Evolutionary conservation across 202 grass and related monocot genomes (phyloP).

Genomic region (Setaria italica): DNA sequence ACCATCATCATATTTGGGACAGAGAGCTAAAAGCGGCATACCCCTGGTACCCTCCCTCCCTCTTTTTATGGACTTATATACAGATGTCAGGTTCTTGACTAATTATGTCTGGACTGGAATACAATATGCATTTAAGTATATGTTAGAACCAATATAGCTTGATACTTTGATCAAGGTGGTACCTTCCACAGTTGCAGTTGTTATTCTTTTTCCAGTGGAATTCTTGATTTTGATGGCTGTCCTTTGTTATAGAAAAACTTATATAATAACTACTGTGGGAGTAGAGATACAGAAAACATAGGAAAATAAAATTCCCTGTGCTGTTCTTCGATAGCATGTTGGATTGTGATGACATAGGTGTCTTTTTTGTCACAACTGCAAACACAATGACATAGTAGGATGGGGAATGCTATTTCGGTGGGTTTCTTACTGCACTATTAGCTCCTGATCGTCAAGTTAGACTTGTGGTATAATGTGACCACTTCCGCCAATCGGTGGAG

Average conservation of each 20-base stretch:
- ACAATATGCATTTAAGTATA: background rate
- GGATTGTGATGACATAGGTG: background rate
- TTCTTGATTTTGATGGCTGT: background rate
- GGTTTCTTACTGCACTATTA: background rate
- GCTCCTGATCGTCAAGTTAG: background rate
- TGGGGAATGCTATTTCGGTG: background rate
- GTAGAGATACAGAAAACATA: background rate
- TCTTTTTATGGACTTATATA: no score
- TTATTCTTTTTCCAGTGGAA: background rate
- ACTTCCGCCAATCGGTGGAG: no score
- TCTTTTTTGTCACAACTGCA: background rate
- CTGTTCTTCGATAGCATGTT: background rate
- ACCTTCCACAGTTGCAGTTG: background rate
- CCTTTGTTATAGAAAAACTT: background rate
- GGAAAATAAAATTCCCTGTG: background rate
- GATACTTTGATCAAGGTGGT: background rate
- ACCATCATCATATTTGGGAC: constrained; percentile 80
- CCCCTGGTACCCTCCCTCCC: constrained; percentile 57
- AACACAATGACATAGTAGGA: background rate
- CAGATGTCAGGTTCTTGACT: background rate
- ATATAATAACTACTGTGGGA: background rate
- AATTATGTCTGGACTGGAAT: background rate
- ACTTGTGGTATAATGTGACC: background rate
- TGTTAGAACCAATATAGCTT: background rate
- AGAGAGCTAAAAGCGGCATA: constrained; percentile 65